These are phyloP conservation scores for Lepidium campestre DNA, from an alignment of 441 rosid species.

Conservation along the genomic window DNA sequence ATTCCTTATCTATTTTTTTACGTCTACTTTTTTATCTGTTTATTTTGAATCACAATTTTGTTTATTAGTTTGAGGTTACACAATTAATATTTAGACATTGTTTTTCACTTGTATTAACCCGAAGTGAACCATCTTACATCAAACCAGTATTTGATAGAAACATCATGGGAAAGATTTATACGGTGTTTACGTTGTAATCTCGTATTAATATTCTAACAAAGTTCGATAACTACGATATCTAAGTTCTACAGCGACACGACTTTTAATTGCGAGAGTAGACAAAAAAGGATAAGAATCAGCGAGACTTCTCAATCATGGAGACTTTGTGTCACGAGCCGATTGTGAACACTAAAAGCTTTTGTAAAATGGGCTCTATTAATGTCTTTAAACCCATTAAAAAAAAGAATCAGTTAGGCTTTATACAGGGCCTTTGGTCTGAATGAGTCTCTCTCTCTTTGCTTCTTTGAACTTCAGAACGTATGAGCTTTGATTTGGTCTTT, in stretches of 20 bases:
- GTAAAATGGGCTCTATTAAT: slow-evolving; percentile 1
- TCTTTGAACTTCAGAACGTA: background rate
- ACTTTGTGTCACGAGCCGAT: background rate
- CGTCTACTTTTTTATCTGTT: background rate
- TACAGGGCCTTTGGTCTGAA: background rate
- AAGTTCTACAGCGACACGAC: background rate
- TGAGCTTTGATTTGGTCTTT: background rate
- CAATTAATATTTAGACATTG: background rate
- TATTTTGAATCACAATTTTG: background rate
- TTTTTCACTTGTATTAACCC: background rate
- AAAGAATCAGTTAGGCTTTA: background rate
- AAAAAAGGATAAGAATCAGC: background rate
- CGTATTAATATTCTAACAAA: background rate
- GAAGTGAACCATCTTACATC: background rate
- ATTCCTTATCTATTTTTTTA: background rate
- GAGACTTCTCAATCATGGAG: background rate
- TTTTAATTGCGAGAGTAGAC: background rate
- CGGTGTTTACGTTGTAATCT: no score
- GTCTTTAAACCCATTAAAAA: background rate
- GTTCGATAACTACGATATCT: background rate
- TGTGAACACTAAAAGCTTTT: background rate
- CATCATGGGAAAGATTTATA: no score
- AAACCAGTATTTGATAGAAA: no score
- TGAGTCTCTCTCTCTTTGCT: background rate
- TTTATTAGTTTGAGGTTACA: background rate